Conservation (phyloP, 495 filamentous ascomycete genomes). For the Penicillium steckii region DNA sequence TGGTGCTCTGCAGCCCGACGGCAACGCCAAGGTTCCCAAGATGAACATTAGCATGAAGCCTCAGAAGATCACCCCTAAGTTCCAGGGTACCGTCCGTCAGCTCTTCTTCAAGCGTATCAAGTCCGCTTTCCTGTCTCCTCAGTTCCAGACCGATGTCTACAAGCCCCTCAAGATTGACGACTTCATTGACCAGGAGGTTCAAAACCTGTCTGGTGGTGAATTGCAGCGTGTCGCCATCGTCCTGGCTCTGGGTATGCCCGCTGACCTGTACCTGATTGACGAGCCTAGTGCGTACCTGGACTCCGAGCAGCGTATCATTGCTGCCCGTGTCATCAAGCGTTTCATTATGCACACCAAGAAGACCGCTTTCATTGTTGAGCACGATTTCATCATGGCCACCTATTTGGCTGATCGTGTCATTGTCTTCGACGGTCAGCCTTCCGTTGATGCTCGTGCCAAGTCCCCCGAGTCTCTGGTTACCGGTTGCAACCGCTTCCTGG, state of each 20-base stretch:
- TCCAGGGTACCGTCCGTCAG: constrained; percentile 90
- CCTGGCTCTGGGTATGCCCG: constrained; percentile 89
- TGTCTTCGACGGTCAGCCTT: constrained; percentile 93
- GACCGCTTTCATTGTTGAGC: constrained; percentile 97
- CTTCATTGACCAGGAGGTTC: constrained; percentile 99
- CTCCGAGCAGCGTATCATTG: constrained; percentile 98
- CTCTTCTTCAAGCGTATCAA: constrained; percentile 98
- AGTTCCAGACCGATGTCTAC: constrained; percentile 99
- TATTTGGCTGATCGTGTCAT: constrained; percentile 98
- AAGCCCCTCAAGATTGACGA: constrained; percentile 97
- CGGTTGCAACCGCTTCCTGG: constrained; percentile 94
- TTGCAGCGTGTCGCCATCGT: constrained; percentile 98
- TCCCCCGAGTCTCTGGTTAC: constrained; percentile 87
- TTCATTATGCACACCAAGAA: constrained; percentile 99
- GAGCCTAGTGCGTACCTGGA: constrained; percentile 94
- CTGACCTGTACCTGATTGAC: constrained; percentile 98
- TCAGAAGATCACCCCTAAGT: constrained; percentile 98
- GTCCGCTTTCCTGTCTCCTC: constrained; percentile 88
- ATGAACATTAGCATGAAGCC: constrained; percentile 99
- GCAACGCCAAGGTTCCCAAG: constrained; percentile 68
- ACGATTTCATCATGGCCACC: constrained; percentile 99
- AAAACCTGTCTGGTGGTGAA: constrained; percentile 98
- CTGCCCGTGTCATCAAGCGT: constrained; percentile 94
- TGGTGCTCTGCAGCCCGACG: constrained; percentile 87
- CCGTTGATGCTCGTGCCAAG: constrained; percentile 83